A percentile compares a stretch with the other conserved stretches of the same genome.
Evolutionary conservation across 2,329 filamentous ascomycete species (phyloP).

Genomic region (Aspergillus glaucus): DNA sequence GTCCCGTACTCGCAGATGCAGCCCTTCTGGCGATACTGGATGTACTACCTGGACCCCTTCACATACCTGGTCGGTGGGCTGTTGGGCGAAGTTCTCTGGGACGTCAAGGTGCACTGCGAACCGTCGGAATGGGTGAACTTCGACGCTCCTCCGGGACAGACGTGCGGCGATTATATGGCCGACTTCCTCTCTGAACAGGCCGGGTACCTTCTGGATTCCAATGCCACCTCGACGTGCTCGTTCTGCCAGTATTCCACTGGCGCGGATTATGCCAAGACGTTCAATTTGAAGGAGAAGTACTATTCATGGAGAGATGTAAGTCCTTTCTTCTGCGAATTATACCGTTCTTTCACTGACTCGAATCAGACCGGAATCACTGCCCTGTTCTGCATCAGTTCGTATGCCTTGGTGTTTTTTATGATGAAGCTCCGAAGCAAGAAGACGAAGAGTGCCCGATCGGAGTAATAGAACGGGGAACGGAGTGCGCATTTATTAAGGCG

Average conservation of each 20-base stretch:
- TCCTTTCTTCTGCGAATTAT: neutral
- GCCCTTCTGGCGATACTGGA: slow-evolving; percentile 39
- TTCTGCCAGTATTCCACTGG: slow-evolving; percentile 28
- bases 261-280: slow-evolving; percentile 28
- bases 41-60: slow-evolving; percentile 41
- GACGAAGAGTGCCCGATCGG: slow-evolving; percentile 38
- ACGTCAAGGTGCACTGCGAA: slow-evolving; percentile 32
- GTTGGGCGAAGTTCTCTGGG: slow-evolving; percentile 32
- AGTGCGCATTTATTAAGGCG: neutral
- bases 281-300: slow-evolving; percentile 28
- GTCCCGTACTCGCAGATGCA: slow-evolving; percentile 33
- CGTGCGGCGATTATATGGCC: slow-evolving; percentile 30
- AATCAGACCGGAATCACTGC: slow-evolving; percentile 36
- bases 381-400: slow-evolving; percentile 38
- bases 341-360: slow-evolving; percentile 2
- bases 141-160: slow-evolving; percentile 20
- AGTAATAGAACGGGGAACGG: slow-evolving; percentile 12
- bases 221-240: slow-evolving; percentile 20
- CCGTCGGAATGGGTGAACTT: slow-evolving; percentile 27
- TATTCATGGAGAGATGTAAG: slow-evolving; percentile 35
- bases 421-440: slow-evolving; percentile 47
- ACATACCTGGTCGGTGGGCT: slow-evolving; percentile 38
- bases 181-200: slow-evolving; percentile 21
- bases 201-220: slow-evolving; percentile 25
- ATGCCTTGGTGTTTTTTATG: slow-evolving; percentile 41